phyloP scores from a whole-genome alignment of 1,284 basidiomycete genomes.

The Trichosporon faecale region DNA sequence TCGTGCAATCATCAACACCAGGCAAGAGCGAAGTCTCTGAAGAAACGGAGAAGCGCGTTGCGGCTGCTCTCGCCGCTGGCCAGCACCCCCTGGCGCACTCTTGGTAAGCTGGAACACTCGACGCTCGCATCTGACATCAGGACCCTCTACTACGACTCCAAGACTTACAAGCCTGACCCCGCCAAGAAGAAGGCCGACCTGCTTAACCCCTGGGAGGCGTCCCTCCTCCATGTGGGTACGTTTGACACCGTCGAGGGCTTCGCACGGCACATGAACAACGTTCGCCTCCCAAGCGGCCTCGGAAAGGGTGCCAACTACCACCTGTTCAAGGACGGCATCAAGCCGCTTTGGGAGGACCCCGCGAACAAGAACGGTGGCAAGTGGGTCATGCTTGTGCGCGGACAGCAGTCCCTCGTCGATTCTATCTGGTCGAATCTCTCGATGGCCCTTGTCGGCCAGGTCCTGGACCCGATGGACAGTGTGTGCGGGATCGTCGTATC shows the following conservation, averaged over 20 bases:
- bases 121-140: slow-evolving; percentile 50
- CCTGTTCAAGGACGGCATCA: slow-evolving; percentile 69
- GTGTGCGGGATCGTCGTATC: slow-evolving; percentile 89
- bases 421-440: slow-evolving; percentile 85
- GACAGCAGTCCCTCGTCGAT: slow-evolving; percentile 67
- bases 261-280: slow-evolving; percentile 91
- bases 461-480: slow-evolving; percentile 75
- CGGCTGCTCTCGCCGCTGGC: background rate
- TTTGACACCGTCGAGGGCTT: slow-evolving; percentile 82
- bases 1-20: slow-evolving; percentile 4
- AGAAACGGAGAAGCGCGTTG: background rate
- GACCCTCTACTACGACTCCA: slow-evolving; percentile 86
- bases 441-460: slow-evolving; percentile 86
- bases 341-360: slow-evolving; percentile 78
- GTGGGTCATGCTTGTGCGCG: slow-evolving; percentile 88
- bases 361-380: slow-evolving; percentile 88
- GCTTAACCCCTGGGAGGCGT: slow-evolving; percentile 58
- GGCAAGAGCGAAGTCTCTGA: background rate
- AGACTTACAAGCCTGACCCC: slow-evolving; percentile 63
- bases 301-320: slow-evolving; percentile 89
- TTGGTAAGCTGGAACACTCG: slow-evolving; percentile 61
- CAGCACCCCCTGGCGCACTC: slow-evolving; percentile 78
- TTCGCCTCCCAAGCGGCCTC: slow-evolving; percentile 81
- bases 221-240: slow-evolving; percentile 70
- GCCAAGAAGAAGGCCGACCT: slow-evolving; percentile 25